A percentile compares a stretch with the other conserved stretches of the same genome.
Conservation (phyloP, 805 yeast genomes). For the Ogataea henricii region DNA sequence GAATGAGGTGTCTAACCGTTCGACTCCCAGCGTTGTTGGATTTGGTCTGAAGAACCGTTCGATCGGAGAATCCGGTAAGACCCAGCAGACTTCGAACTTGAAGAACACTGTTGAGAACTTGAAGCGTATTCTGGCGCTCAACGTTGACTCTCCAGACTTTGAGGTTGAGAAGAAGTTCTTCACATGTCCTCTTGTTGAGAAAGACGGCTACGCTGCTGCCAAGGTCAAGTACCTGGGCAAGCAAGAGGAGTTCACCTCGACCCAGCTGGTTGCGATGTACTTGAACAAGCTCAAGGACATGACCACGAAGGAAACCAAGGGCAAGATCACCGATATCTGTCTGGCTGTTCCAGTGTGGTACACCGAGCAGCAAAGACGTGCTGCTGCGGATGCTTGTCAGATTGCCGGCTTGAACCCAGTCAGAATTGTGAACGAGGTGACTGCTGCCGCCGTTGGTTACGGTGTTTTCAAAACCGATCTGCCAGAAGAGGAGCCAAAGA, state of each 20-base stretch:
- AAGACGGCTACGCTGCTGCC: constrained; percentile 77
- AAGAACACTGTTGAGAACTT: constrained; percentile 95
- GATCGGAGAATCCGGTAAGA: constrained; percentile 94
- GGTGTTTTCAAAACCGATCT: constrained; percentile 97
- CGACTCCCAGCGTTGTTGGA: constrained; percentile 88
- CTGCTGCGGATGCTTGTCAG: constrained; percentile 90
- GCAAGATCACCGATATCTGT: constrained; percentile 81
- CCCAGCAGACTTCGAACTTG: constrained; percentile 93
- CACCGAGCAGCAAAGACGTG: constrained; percentile 95
- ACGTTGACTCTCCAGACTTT: constrained; percentile 73
- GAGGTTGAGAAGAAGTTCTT: constrained; percentile 72
- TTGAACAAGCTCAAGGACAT: constrained; percentile 85
- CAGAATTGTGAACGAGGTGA: constrained; percentile 94
- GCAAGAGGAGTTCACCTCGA: constrained; percentile 75
- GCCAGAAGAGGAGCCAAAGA: constrained; percentile 91
- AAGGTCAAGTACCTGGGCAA: constrained; percentile 84
- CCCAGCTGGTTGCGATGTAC: constrained; percentile 94
- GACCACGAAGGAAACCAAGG: constrained; percentile 79
- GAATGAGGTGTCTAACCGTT: constrained; percentile 97
- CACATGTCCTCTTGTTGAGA: constrained; percentile 69
- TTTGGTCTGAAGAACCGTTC: constrained; percentile 87
- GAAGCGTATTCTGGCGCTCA: constrained; percentile 88
- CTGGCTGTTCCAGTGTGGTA: constrained; percentile 97
- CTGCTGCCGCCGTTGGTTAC: constrained; percentile 99
- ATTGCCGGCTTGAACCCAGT: constrained; percentile 98